phyloP scores from a whole-genome alignment of 2,329 filamentous ascomycete genomes.

The Elsinoe perseae region DNA sequence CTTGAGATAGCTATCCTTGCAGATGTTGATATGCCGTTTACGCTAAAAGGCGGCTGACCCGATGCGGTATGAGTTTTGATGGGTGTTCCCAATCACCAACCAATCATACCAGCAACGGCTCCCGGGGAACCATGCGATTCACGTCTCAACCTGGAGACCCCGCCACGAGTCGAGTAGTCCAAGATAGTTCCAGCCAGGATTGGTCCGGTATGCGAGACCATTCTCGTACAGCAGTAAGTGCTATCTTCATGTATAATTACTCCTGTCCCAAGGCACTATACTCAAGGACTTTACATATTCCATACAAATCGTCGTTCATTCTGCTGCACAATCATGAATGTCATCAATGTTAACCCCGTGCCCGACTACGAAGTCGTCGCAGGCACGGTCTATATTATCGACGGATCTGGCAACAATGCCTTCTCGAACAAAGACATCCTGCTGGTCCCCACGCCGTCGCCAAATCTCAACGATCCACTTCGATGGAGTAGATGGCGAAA shows the following conservation, averaged over 20 bases:
- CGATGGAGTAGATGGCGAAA: constrained; percentile 20
- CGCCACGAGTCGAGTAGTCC: background rate
- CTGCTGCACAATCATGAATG: background rate
- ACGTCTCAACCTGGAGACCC: constrained; percentile 1
- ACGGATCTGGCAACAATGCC: background rate
- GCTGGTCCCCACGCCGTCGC: constrained; percentile 19
- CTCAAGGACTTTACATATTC: too few relatives aligned
- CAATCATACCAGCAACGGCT: background rate
- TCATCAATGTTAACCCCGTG: constrained; percentile 9
- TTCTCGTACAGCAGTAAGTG: background rate
- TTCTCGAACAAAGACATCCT: constrained; percentile 18
- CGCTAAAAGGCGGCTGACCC: constrained; percentile 5
- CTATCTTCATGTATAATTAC: constrained; percentile 13
- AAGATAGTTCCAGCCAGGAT: background rate
- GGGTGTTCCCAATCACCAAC: background rate
- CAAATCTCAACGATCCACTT: constrained; percentile 18
- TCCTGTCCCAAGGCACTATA: background rate
- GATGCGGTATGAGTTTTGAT: background rate
- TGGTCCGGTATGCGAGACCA: background rate
- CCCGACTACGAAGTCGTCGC: constrained; percentile 18
- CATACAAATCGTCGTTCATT: background rate
- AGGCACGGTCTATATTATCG: constrained; percentile 18
- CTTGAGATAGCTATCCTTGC: background rate
- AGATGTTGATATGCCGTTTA: constrained; percentile 1
- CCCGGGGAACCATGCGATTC: background rate